Percentiles rank a stretch among this genome's conserved stretches.
These are phyloP conservation scores for Colletotrichum sp. DNA, from an alignment of 2,329 filamentous ascomycete genomes.

Conservation along the genomic window DNA sequence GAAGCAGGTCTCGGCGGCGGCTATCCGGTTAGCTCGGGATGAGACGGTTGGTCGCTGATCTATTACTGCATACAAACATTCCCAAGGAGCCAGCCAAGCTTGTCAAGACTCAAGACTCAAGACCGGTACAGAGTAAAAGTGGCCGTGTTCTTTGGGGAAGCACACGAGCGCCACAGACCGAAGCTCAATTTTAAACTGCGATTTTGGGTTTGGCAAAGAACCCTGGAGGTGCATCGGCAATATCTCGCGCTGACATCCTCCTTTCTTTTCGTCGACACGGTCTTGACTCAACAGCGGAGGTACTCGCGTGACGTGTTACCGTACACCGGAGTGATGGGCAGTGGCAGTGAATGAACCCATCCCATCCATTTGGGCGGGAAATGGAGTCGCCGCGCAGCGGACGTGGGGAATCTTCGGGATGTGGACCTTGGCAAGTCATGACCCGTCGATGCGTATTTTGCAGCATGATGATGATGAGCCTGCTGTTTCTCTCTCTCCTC, in stretches of 20 bases:
- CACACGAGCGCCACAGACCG: not conserved
- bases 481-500: not conserved
- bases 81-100: slow-evolving; percentile 10
- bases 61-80: not conserved
- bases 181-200: not conserved
- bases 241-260: not conserved
- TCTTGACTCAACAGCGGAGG: not conserved
- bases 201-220: not conserved
- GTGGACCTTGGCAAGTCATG: not conserved
- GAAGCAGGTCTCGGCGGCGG: slow-evolving; percentile 5
- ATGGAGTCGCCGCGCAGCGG: not conserved
- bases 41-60: not conserved
- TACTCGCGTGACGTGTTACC: slow-evolving; percentile 10
- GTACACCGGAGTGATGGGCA: not conserved
- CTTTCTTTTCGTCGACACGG: not conserved
- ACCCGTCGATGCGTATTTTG: not conserved
- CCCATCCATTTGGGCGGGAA: not conserved
- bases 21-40: slow-evolving; percentile 18
- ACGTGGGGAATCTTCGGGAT: not conserved
- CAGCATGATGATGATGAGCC: not conserved
- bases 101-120: not conserved
- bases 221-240: not conserved
- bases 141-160: not conserved
- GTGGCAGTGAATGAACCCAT: not conserved
- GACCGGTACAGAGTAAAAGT: not conserved